Evolutionary conservation across 768 basidiomycete genomes (phyloP), one percentile per base, ranked within the genome.

Genomic region (Leccinum sublutescens): DNA sequence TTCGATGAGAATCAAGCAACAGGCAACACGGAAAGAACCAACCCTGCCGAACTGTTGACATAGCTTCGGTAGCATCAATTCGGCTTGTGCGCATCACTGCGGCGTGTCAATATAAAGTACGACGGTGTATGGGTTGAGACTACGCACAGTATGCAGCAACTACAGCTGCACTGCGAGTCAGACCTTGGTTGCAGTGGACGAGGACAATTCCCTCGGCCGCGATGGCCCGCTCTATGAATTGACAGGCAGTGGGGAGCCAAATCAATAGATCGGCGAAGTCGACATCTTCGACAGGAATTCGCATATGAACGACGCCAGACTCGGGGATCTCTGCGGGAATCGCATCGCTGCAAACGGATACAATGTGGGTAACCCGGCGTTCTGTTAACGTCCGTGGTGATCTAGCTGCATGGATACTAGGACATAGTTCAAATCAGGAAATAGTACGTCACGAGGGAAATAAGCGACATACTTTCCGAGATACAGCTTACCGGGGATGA

Each of bases 111-210:
- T 60, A 54, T 33, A 54, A 36, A 49, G 17, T 33, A 6, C 33
- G 15, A 43, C 21, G 19, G 43, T 11, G 47, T 33, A 43, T 25
- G 10, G 14, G 5, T 38, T 36, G 31, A 21, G 40, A 54, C 23
- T 31, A 69, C 88, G 74, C 68, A 91, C 91, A 71, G 67, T 92
- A 93, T 47, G 89, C 91, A 43, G 87, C 87, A 56, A 91, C 80
- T 21, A 91, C 86, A 2, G 86, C 78, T 7, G 87, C 85, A 57
- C 85, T 84, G 66, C 87, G 79, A 59, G 86, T 87, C 54, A 86
- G 70, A 56, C 87, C 87, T 66, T 86, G 85, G 34, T 81, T 77
- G 62, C 86, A 86, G 62, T 89, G 87, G 21, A 89, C 87, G 53
- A 88, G 78, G 50, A 88, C 80, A 19, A 79, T 77, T 1, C 87